phyloP scores from a whole-genome alignment of 2,329 filamentous ascomycete genomes.

The Metarhizium album region DNA sequence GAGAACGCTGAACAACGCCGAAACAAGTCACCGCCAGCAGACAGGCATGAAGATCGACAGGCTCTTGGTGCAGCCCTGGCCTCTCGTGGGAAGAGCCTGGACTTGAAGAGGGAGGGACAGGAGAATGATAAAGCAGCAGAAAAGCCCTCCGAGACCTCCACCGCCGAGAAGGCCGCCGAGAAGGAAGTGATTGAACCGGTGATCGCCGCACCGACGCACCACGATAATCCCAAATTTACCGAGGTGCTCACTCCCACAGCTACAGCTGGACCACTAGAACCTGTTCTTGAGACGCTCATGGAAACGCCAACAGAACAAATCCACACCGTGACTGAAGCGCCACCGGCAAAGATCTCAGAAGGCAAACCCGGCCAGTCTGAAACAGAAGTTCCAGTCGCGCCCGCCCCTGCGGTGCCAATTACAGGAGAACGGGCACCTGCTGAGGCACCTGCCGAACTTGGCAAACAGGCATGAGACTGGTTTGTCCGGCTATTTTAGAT shows the following conservation, averaged over 20 bases:
- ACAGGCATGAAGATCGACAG: conserved; percentile 17
- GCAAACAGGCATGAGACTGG: neutral
- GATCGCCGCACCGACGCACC: neutral
- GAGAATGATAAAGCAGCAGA: conserved; percentile 11
- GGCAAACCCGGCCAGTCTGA: neutral
- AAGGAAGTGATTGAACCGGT: neutral
- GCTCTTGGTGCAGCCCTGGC: conserved; percentile 19
- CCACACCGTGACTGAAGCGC: neutral
- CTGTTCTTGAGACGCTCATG: neutral
- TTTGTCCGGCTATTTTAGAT: neutral
- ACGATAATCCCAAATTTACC: neutral
- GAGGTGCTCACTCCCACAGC: neutral
- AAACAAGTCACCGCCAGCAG: conserved; percentile 43
- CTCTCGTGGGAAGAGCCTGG: conserved; percentile 35
- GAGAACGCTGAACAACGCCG: conserved; percentile 44
- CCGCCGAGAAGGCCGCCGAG: neutral
- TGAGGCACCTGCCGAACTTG: neutral
- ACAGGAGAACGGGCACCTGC: neutral
- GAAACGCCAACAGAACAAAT: neutral
- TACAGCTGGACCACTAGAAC: neutral
- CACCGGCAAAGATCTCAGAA: neutral
- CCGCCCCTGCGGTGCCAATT: neutral
- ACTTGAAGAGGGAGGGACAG: conserved; percentile 30
- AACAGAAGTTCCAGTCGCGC: neutral
- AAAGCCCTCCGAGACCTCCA: conserved; percentile 1